Evolutionary conservation across 2,329 filamentous ascomycete species (phyloP).

Genomic region (Exophiala spinifera): DNA sequence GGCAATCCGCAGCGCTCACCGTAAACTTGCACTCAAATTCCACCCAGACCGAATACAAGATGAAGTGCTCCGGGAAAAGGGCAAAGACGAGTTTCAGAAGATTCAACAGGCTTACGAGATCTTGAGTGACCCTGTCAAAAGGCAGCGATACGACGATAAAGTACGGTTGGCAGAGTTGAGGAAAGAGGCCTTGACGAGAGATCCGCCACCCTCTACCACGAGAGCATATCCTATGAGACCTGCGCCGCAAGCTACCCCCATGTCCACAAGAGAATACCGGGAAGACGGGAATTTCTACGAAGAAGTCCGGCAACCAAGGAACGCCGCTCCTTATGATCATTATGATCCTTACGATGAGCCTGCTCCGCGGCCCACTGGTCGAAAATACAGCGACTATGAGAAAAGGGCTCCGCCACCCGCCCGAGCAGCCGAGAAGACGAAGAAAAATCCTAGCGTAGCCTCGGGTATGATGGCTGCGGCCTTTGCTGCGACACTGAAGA

Average conservation of each 20-base stretch:
- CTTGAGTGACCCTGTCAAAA: slow-evolving; percentile 71
- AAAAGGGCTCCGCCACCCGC: slow-evolving; percentile 34
- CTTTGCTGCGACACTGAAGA: slow-evolving; percentile 22
- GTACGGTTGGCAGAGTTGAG: slow-evolving; percentile 64
- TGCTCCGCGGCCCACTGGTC: slow-evolving; percentile 35
- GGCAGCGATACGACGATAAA: slow-evolving; percentile 74
- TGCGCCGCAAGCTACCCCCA: slow-evolving; percentile 14
- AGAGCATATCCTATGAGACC: slow-evolving; percentile 26
- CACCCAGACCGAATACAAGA: slow-evolving; percentile 91
- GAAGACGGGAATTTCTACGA: slow-evolving; percentile 39
- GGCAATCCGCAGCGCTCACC: slow-evolving; percentile 75
- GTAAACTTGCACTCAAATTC: slow-evolving; percentile 81
- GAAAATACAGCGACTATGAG: slow-evolving; percentile 40
- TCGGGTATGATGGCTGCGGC: slow-evolving; percentile 11
- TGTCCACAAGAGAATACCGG: slow-evolving; percentile 38
- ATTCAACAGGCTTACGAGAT: slow-evolving; percentile 93
- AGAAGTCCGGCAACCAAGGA: slow-evolving; percentile 43
- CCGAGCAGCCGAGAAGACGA: slow-evolving; percentile 36
- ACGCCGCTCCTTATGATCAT: slow-evolving; percentile 37
- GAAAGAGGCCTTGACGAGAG: slow-evolving; percentile 53
- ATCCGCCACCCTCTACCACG: slow-evolving; percentile 26
- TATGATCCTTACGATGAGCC: slow-evolving; percentile 39
- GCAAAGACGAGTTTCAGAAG: slow-evolving; percentile 84
- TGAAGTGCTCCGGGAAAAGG: slow-evolving; percentile 69
- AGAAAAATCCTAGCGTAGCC: slow-evolving; percentile 30